Percentiles rank a stretch among this genome's conserved stretches.
Conservation (phyloP, 2,329 filamentous ascomycete genomes). For the Aspergillus cejpii region DNA sequence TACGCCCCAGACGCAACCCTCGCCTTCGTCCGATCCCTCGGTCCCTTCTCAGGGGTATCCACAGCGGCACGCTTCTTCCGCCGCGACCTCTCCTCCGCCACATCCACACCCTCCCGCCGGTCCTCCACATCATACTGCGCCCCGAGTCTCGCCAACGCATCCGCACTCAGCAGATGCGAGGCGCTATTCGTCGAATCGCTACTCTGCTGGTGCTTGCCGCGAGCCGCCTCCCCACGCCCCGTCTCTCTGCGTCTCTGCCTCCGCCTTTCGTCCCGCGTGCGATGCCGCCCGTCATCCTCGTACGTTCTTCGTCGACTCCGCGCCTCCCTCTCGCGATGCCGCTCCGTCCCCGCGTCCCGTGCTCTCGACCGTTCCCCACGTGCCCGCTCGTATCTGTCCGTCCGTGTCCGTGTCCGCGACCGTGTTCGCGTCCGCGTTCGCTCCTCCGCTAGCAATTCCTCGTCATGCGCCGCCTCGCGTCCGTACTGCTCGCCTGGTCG, state of each 20-base stretch:
- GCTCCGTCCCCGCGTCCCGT: conserved; percentile 25
- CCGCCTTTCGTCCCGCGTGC: conserved; percentile 16
- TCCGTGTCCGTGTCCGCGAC: too few species aligned
- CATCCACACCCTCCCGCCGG: conserved; percentile 40
- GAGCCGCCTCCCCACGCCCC: conserved; percentile 16
- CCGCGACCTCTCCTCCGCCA: conserved; percentile 25
- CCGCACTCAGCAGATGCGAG: conserved; percentile 42
- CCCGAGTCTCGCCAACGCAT: conserved; percentile 61
- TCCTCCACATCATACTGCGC: conserved; percentile 53
- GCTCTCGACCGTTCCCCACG: conserved; percentile 26
- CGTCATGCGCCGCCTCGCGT: conserved; percentile 10
- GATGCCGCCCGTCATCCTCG: conserved; percentile 16
- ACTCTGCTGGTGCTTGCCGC: conserved; percentile 37
- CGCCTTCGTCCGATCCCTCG: conserved; percentile 46
- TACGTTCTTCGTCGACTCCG: conserved; percentile 1
- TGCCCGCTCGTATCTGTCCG: too few species aligned
- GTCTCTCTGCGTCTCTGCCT: conserved; percentile 22
- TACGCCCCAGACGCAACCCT: conserved; percentile 64
- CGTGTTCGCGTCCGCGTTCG: conserved; percentile 5
- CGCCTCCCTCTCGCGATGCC: conserved; percentile 17
- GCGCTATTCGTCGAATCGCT: conserved; percentile 40
- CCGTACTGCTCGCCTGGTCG: conserved; percentile 14
- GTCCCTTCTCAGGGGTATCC: conserved; percentile 22
- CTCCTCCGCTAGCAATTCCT: conserved; percentile 13
- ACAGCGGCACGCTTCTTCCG: conserved; percentile 24